Evolutionary conservation across 1,284 basidiomycete species (phyloP), one percentile per base, ranked within the genome.

Genomic region (Leccinum glutinopallens): DNA sequence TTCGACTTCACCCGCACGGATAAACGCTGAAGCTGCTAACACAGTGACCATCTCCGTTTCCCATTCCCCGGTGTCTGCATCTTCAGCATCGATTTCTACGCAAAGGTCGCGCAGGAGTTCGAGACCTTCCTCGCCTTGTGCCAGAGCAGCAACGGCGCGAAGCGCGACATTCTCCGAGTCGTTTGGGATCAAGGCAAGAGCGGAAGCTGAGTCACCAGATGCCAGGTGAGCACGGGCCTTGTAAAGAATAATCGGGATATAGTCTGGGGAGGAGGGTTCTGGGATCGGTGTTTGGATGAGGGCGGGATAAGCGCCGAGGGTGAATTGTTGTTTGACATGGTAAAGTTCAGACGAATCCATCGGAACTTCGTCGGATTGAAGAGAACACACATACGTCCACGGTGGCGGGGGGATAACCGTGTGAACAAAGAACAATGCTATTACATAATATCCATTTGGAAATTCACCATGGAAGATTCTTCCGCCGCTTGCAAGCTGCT

Each of bases 211-310:
- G 55, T 92, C 82, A 49, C 86, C 82, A 5, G 91, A 83, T 1
- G 95, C 94, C 68, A 97, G 88, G 72, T 91, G 83, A 1, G 94
- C 86, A 63, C 96, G 91, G 33, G 92, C 89, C 75, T 93, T 88
- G 82, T 96, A 97, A 58, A 96, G 79, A 4, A 93, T 77, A 12
- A 83, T 84, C 4, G 86, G 81, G 15, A 78, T 77, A 73, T 90
- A 89, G 71, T 92, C 88, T 17, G 86, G 78, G 2, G 88, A 89
- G 39, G 81, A 81, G 55, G 84, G 73, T 68, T 89, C 85, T 5
- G 91, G 90, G 2, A 87, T 77, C 0, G 83, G 70, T 60, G 84
- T 73, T 62, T 82, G 78, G 49, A 83, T 78, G 54, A 92, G 78
- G 17, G 85, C 73, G 70, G 85, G 85, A 78, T 88, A 92, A 60